Evolutionary conservation across 768 basidiomycete genomes (phyloP), one percentile per base, ranked within the genome.

Genomic region (Erythrobasidium yunnanense): DNA sequence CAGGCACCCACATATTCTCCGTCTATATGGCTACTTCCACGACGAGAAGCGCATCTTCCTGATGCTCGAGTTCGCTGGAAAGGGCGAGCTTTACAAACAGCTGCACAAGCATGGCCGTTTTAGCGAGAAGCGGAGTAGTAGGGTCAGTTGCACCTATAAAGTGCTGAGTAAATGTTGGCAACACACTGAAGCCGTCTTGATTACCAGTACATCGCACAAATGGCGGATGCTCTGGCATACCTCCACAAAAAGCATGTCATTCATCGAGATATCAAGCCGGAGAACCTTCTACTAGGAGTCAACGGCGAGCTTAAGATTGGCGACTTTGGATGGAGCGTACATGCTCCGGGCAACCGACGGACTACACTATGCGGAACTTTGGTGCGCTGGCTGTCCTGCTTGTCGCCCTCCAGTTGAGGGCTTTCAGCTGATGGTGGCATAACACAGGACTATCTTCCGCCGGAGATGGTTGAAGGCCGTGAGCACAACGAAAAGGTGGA

Each of bases 301-400:
- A 90, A 91, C 71, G 93, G 93, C 42, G 93, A 97, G 75, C 80
- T 99, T 72, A 97, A 99, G 81, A 93, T 99, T 68, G 95, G 85
- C 2, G 93, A 97, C 77, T 97, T 97, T 76, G 95, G 95, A 8
- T 99, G 95, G 93, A 90, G 87, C 72, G 90, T 95, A 6, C 93
- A 97, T 75, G 93, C 92, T 0, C 93, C 93, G 0, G 84, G 88
- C 1, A 88, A 90, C 74, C 79, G 91, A 71, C 71, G 27, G 2
- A 70, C 18, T 34, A 18, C 47, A 18, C 22, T 33, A 25, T 34
- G 27, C 15, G 47, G 23, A 22, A 29, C 27, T 15, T 45, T 49
- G 33, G 34, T 35, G 2, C 23, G 34, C 17, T 46, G 18, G 17
- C 17, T 42, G 18, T 22, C 32, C 1, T 13, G 17, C n/a, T n/a